A percentile compares a stretch with the other conserved stretches of the same genome.
Evolutionary conservation across 2,329 filamentous ascomycete genomes (phyloP).

Genomic region (Neoscytalidium dimidiatum): DNA sequence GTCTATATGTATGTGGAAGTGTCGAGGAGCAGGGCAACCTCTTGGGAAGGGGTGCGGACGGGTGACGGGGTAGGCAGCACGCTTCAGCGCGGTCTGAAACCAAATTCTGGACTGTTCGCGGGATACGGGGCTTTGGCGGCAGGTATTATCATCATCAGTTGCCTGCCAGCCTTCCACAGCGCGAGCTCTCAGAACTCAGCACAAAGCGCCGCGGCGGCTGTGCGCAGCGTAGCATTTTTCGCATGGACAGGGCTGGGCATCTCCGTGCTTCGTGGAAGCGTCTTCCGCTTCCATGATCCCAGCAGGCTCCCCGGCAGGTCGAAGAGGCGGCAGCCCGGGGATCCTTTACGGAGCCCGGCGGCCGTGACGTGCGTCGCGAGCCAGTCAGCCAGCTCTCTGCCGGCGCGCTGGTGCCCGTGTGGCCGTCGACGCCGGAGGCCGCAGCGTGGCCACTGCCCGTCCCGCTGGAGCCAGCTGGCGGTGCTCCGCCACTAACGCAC

Average conservation of each 20-base stretch:
- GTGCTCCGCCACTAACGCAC: not conserved
- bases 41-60: not conserved
- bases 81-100: conserved; percentile 11
- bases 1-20: conserved; percentile 4
- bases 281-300: conserved; percentile 12
- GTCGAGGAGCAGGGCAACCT: not conserved
- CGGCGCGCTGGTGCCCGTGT: not conserved
- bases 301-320: not conserved
- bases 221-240: conserved; percentile 14
- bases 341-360: conserved; percentile 2
- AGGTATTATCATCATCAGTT: conserved; percentile 11
- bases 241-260: not conserved
- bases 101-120: conserved; percentile 13
- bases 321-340: conserved; percentile 1
- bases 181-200: not conserved
- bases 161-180: not conserved
- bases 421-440: not conserved
- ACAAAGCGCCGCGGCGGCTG: conserved; percentile 9
- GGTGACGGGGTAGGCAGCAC: not conserved
- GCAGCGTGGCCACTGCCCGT: not conserved
- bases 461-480: conserved; percentile 5
- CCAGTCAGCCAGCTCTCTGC: not conserved
- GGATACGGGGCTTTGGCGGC: conserved; percentile 4
- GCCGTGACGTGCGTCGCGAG: conserved; percentile 3
- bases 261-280: conserved; percentile 8